Evolutionary conservation across 805 yeast species (phyloP), one percentile per base, ranked within the genome.

Genomic region (Yamadazyma phyllophila): DNA sequence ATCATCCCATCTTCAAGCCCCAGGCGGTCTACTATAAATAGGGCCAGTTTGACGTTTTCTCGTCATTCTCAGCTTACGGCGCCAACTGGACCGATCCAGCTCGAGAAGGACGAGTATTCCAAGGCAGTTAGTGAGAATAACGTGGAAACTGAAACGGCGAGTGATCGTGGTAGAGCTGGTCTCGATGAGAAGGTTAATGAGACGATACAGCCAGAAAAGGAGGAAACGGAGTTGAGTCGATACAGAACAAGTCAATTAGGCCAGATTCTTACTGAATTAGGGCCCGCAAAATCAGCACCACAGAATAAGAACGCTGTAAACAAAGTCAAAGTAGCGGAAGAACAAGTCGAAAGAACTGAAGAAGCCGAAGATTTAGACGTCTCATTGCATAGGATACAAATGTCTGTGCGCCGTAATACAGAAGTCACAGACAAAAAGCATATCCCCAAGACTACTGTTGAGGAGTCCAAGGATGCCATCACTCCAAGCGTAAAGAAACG

Each of bases 361-460:
- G 38, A 26, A 7, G 4, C 31, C 4, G 40, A 37, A 10, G 46
- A 36, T 10, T 15, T 36, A 17, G 52, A 48, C 26, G 45, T 20
- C 1, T 51, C 54, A 2, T 36, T 51, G 8, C 48, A 51, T 16
- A 44, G 38, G 29, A 51, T 51, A 12, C 52, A 46, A 31, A 51
- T 49, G 53, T 49, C 55, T 24, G 44, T 51, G 11, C 32, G 52
- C 13, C 39, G 49, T 17, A 41, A 49, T 26, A 43, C 51, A 2
- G 51, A 47, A 14, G 13, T 29, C 7, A n/a, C 26, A 17, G 30
- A 16, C 20, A 17, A 43, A n/a, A 29, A 20, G 10, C n/a, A 39
- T 15, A 30, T 10, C 35, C 26, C 42, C 42, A 29, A 39, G 14
- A 33, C 39, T 16, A 11, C 24, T 20, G 24, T 6, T 20, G 24